Conservation (phyloP, 176 grass and related monocot species). For the Saccharum spontaneum region DNA sequence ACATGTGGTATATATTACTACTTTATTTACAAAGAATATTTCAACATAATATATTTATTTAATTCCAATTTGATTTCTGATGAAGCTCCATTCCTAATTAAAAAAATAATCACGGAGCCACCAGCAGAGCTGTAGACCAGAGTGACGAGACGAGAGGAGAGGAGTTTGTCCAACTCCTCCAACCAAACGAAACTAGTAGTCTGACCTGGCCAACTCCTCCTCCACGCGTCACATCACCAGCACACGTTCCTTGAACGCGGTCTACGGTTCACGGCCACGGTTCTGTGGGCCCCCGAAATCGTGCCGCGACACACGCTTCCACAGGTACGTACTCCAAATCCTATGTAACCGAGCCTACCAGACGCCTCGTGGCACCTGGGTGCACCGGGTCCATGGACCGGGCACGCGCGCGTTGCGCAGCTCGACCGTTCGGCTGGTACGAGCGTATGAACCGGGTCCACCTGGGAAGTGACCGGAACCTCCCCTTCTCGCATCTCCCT, state of each 20-base stretch:
- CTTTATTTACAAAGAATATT: not conserved
- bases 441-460: conserved; percentile 28
- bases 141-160: not conserved
- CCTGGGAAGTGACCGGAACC: not conserved
- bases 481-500: conserved; percentile 6
- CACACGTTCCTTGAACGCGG: not conserved
- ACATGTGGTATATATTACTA: not conserved
- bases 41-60: not conserved
- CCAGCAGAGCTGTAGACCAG: not conserved
- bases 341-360: not conserved
- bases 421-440: not conserved
- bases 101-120: not conserved
- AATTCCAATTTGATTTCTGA: not conserved
- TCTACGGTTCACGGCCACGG: conserved; percentile 4
- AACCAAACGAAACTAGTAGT: not conserved
- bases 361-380: not conserved
- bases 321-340: not conserved
- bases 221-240: conserved; percentile 29
- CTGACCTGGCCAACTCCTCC: conserved; percentile 36
- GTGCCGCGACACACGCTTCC: conserved; percentile 9
- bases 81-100: not conserved
- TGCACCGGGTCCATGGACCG: conserved; percentile 21
- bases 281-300: not conserved
- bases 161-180: conserved; percentile 23
- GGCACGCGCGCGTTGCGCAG: not conserved